A percentile compares a stretch with the other conserved stretches of the same genome.
These are phyloP conservation scores for Colletotrichum lindemuthianum DNA, from an alignment of 2,329 filamentous ascomycete species.

Conservation along the genomic window DNA sequence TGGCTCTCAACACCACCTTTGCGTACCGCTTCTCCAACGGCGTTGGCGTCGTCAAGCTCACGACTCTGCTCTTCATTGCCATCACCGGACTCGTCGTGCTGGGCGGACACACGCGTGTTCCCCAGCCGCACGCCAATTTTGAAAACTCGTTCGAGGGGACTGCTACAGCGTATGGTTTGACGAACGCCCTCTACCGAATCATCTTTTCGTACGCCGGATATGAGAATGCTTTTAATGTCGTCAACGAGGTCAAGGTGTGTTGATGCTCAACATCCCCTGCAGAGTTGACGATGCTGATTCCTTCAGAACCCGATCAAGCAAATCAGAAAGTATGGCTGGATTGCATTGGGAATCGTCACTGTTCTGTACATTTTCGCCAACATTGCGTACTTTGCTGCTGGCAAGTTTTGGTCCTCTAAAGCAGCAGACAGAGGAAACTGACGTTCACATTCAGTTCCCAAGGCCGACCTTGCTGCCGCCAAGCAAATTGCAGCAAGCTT, in stretches of 20 bases:
- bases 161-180: conserved; percentile 46
- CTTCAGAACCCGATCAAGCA: conserved; percentile 61
- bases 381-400: conserved; percentile 66
- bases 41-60: conserved; percentile 67
- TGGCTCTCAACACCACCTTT: conserved; percentile 64
- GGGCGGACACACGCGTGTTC: conserved; percentile 43
- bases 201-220: conserved; percentile 67
- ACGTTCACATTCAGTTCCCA: conserved; percentile 51
- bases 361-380: conserved; percentile 67
- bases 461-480: conserved; percentile 59
- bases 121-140: conserved; percentile 47
- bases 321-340: conserved; percentile 58
- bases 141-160: conserved; percentile 46
- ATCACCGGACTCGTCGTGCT: conserved; percentile 71
- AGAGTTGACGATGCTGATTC: background rate
- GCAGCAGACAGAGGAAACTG: background rate
- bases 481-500: conserved; percentile 64
- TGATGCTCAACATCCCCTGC: background rate
- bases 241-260: conserved; percentile 63
- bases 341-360: conserved; percentile 61
- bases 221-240: conserved; percentile 68
- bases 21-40: conserved; percentile 64
- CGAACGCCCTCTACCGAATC: conserved; percentile 64
- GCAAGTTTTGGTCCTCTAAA: background rate
- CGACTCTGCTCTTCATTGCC: conserved; percentile 68